phyloP scores from a whole-genome alignment of 148 eudicot species.

The Oxyria digyna region DNA sequence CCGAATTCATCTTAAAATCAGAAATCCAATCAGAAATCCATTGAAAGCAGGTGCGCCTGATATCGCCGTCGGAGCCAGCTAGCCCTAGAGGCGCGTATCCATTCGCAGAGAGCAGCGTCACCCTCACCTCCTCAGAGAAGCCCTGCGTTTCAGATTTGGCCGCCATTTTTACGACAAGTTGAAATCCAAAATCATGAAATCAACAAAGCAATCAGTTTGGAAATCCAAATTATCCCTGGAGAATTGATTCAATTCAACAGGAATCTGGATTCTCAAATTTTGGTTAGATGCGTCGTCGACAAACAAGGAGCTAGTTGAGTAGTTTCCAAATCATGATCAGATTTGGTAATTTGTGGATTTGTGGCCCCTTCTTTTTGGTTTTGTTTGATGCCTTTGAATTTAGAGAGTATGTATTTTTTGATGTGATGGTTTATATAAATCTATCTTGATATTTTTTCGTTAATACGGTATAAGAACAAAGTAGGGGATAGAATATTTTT shows the following conservation, averaged over 20 bases:
- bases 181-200: background rate
- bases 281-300: too few relatives aligned
- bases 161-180: conserved; percentile 1
- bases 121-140: conserved; percentile 14
- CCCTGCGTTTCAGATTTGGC: conserved; percentile 14
- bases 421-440: background rate
- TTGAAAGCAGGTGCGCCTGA: conserved; percentile 16
- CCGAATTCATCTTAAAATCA: conserved; percentile 9
- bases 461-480: too few relatives aligned
- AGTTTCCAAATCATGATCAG: background rate
- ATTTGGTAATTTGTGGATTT: background rate
- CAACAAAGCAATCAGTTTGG: background rate
- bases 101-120: conserved; percentile 9
- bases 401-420: background rate
- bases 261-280: background rate
- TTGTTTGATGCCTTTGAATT: background rate
- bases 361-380: background rate
- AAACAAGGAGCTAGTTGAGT: background rate
- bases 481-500: background rate
- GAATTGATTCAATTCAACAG: background rate
- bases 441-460: too few relatives aligned
- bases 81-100: conserved; percentile 14
- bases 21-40: conserved; percentile 16
- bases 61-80: conserved; percentile 6
- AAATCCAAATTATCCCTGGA: background rate